Base-by-base conservation (phyloP, 148 eudicot genomes). In the Agrostemma githago region DNA sequence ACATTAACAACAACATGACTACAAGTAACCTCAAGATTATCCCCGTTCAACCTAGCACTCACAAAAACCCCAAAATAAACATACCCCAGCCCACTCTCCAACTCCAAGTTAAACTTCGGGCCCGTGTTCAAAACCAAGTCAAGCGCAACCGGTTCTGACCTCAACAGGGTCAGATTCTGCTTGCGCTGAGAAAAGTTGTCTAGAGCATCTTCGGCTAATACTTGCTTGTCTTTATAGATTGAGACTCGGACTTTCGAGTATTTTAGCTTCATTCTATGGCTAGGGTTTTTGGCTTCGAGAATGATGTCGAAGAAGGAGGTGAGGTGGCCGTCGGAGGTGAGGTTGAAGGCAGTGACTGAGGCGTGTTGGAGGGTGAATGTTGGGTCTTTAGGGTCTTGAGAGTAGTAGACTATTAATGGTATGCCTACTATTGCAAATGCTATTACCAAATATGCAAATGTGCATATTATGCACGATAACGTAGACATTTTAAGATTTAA, bases 311-410 rank as follows among this genome's bases (percentile, higher is more conserved):
- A 77, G 61, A 51, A 11, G 59, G 79, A 59, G 44, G 60, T 77
- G 17, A 77, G 68, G 74, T 70, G 72, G 51, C 61, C 64, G 38
- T 77, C 74, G 34, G 79, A 38, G 11, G 74, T 77, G 40, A 77
- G 61, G 7, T 77, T 77, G 74, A 68, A 77, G 44, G 17, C 61
- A 60, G 38, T 41, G 16, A 70, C 15, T 1, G 74, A 16, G 34
- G 79, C 74, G n/a, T 16, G 38, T n/a, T 48, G 53, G 60, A 77
- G 44, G 68, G 64, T 68, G 74, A 77, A 69, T 9, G 71, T 51
- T 0, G 79, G 79, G 48, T 70, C 48, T n/a, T 70, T 77, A 63
- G 66, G 42, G 16, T 26, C 37, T 11, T 21, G 40, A 3, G 40
- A 21, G 71, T 42, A 41, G 53, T 3, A 43, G 53, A 68, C n/a